Percentiles rank a stretch among this genome's conserved stretches.
Evolutionary conservation across 1,284 basidiomycete species (phyloP).

Genomic region (Moniliella sp.): DNA sequence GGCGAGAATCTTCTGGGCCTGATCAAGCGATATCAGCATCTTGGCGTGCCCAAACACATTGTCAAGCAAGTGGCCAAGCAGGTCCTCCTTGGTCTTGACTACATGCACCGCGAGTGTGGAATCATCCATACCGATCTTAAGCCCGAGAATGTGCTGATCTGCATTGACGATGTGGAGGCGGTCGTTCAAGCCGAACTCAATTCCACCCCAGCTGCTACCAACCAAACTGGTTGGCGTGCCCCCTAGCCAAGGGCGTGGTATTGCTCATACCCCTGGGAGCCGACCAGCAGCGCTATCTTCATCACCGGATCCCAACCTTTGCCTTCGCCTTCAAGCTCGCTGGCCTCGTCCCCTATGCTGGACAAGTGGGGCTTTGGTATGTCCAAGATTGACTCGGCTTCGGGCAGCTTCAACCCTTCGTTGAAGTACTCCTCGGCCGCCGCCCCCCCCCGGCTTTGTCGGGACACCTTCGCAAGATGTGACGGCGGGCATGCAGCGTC

Average conservation of each 20-base stretch:
- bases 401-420: no score
- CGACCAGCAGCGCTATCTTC: no score
- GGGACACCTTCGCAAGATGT: no score
- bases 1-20: constrained; percentile 81
- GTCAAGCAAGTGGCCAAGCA: constrained; percentile 87
- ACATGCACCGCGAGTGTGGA: constrained; percentile 79
- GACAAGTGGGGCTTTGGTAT: constrained; percentile 81
- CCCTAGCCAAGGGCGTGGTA: constrained; percentile 70
- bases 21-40: constrained; percentile 78
- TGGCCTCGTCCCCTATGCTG: constrained; percentile 54
- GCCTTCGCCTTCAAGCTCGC: constrained; percentile 51
- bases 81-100: constrained; percentile 71
- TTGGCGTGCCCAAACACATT: constrained; percentile 69
- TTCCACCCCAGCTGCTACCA: constrained; percentile 38
- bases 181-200: constrained; percentile 66
- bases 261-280: constrained; percentile 88
- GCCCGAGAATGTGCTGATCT: constrained; percentile 83
- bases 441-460: no score
- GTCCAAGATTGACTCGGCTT: constrained; percentile 43
- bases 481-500: no score
- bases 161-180: no score
- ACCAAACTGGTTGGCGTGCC: constrained; percentile 69
- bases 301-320: no score
- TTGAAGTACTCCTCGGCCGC: no score
- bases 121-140: constrained; percentile 63